These are phyloP conservation scores for Stramenopiles sp. DNA, from an alignment of 352 stramenopile genomes.

Conservation along the genomic window DNA sequence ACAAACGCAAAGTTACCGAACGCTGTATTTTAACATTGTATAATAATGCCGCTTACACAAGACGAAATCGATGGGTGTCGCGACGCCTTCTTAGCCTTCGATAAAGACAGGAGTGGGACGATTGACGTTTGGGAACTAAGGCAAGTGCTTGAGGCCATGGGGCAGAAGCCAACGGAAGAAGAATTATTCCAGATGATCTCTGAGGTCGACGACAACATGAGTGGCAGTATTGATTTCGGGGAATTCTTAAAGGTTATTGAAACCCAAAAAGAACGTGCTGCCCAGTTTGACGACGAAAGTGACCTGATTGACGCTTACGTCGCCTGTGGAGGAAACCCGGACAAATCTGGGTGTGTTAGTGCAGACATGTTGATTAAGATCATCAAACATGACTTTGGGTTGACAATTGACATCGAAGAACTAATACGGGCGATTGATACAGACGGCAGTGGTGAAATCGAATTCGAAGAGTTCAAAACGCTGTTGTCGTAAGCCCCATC, in stretches of 20 bases:
- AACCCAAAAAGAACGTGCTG: conserved; percentile 76
- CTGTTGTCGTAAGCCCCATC: too few species aligned
- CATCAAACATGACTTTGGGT: conserved; percentile 82
- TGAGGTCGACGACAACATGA: conserved; percentile 60
- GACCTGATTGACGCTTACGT: conserved; percentile 93
- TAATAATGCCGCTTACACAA: conserved; percentile 63
- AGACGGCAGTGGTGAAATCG: conserved; percentile 74
- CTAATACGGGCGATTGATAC: conserved; percentile 84
- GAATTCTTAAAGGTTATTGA: conserved; percentile 93
- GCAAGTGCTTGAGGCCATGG: conserved; percentile 87
- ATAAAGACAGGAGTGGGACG: conserved; percentile 77
- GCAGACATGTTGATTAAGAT: conserved; percentile 80
- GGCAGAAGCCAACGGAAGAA: conserved; percentile 84
- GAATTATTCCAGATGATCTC: conserved; percentile 91
- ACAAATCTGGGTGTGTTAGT: conserved; percentile 76
- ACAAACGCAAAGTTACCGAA: too few species aligned
- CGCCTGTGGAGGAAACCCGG: conserved; percentile 62
- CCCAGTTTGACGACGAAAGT: conserved; percentile 81
- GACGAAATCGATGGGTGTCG: conserved; percentile 85
- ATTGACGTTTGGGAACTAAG: conserved; percentile 89
- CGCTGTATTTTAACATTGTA: too few species aligned
- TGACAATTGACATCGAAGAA: conserved; percentile 86
- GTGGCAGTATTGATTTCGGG: conserved; percentile 70
- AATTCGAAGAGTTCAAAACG: conserved; percentile 85
- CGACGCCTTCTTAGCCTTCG: conserved; percentile 87